These are phyloP conservation scores for Russula olivacea DNA, from an alignment of 768 basidiomycete species.

Conservation along the genomic window DNA sequence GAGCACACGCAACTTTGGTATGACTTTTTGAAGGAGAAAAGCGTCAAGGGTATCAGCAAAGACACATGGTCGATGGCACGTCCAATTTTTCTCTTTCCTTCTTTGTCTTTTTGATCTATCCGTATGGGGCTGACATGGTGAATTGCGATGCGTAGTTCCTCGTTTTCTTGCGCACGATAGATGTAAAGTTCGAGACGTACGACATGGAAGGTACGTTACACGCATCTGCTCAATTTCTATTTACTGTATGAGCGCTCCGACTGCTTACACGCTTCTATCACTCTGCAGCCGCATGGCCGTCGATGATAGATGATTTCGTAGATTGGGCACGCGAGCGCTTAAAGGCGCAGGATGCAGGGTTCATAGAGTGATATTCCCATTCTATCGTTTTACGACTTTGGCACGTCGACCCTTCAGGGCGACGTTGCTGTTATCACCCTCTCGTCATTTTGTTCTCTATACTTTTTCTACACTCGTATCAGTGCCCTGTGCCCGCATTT, in stretches of 20 bases:
- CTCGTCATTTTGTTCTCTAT: neutral
- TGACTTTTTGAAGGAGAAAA: conserved; percentile 61
- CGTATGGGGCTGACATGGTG: neutral
- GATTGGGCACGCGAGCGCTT: conserved; percentile 50
- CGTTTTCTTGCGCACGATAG: conserved; percentile 71
- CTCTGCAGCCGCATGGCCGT: conserved; percentile 73
- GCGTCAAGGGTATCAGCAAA: conserved; percentile 74
- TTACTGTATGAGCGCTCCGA: neutral
- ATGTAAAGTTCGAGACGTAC: conserved; percentile 64
- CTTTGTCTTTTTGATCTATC: neutral
- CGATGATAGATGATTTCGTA: conserved; percentile 80
- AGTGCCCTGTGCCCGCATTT: neutral
- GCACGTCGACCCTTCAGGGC: neutral
- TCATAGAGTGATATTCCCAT: conserved; percentile 1
- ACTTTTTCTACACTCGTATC: neutral
- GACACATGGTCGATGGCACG: conserved; percentile 86
- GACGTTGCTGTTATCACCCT: neutral
- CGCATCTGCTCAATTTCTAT: neutral
- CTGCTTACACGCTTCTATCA: conserved; percentile 17
- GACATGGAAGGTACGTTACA: conserved; percentile 59
- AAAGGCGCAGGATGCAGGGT: conserved; percentile 11
- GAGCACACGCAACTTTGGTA: conserved; percentile 71
- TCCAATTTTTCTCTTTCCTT: conserved; percentile 17
- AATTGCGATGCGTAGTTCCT: conserved; percentile 48
- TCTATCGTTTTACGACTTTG: neutral